Evolutionary conservation across 768 basidiomycete species (phyloP).

Genomic region (Roridomyces roridus): DNA sequence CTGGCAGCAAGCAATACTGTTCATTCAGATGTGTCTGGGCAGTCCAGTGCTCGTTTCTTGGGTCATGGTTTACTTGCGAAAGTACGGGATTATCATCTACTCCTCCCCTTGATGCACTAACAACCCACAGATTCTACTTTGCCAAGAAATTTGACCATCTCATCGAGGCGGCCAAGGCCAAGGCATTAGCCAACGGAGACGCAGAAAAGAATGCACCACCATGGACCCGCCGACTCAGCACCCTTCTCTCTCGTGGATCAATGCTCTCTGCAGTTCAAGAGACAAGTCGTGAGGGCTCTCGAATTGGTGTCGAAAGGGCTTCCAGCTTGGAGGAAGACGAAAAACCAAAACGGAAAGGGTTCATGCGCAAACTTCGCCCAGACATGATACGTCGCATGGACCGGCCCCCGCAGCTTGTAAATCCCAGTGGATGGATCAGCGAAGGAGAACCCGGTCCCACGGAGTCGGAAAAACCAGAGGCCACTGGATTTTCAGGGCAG

Average conservation of each 20-base stretch:
- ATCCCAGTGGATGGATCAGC: conserved; percentile 78
- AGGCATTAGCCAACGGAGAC: conserved; percentile 27
- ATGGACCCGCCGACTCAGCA: conserved; percentile 36
- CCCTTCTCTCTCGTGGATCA: conserved; percentile 37
- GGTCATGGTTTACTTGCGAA: conserved; percentile 81
- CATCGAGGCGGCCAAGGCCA: conserved; percentile 49
- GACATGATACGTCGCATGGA: conserved; percentile 84
- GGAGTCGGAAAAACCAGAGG: background rate
- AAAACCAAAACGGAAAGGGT: conserved; percentile 29
- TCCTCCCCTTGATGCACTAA: background rate
- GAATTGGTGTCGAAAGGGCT: no score
- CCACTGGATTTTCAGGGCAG: conserved; percentile 29
- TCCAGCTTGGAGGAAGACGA: conserved; percentile 9
- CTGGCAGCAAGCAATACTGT: conserved; percentile 74
- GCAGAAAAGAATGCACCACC: conserved; percentile 26
- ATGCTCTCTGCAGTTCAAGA: conserved; percentile 35
- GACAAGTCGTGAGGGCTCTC: conserved; percentile 16
- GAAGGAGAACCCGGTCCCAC: conserved; percentile 43
- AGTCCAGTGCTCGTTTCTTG: conserved; percentile 80
- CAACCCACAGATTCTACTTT: conserved; percentile 65
- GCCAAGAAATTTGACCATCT: conserved; percentile 69
- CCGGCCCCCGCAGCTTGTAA: conserved; percentile 67
- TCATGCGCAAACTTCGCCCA: conserved; percentile 52
- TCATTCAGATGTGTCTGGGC: conserved; percentile 80
- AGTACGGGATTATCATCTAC: conserved; percentile 44